These are phyloP conservation scores for Aspergillus ochraceus DNA, from an alignment of 2,329 filamentous ascomycete species.

Conservation along the genomic window DNA sequence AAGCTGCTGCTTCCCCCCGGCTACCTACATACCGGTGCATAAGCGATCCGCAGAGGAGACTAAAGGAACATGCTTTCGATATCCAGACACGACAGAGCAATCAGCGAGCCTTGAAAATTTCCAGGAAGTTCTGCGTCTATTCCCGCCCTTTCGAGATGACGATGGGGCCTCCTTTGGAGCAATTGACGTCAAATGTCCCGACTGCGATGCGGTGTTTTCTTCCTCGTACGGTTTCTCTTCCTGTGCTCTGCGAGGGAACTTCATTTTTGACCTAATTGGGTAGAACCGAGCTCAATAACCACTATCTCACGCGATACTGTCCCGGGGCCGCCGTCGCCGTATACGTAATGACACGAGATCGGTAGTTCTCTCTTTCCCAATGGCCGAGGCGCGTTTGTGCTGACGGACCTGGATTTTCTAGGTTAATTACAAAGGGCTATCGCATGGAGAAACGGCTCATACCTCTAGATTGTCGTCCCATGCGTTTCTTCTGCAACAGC, in stretches of 20 bases:
- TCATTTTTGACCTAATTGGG: not conserved
- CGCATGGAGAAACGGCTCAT: conserved; percentile 30
- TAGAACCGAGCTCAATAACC: conserved; percentile 28
- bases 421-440: conserved; percentile 33
- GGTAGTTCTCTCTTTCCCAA: conserved; percentile 15
- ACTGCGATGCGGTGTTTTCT: conserved; percentile 33
- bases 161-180: conserved; percentile 21
- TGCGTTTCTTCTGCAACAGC: conserved; percentile 27
- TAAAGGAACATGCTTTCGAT: conserved; percentile 1
- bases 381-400: not conserved
- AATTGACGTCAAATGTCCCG: conserved; percentile 25
- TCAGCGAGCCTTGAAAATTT: conserved; percentile 23
- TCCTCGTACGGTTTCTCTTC: conserved; percentile 21
- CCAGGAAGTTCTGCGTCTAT: conserved; percentile 27
- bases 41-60: not conserved
- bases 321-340: conserved; percentile 28
- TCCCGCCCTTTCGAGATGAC: conserved; percentile 28
- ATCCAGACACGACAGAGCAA: conserved; percentile 12
- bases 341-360: conserved; percentile 33
- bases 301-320: conserved; percentile 31
- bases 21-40: conserved; percentile 9
- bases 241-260: not conserved
- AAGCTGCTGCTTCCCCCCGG: conserved; percentile 6
- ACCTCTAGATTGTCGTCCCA: conserved; percentile 25
- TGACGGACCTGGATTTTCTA: conserved; percentile 5